phyloP scores from a whole-genome alignment of 208 protist genomes.

The Wallacemonas rigidus region DNA sequence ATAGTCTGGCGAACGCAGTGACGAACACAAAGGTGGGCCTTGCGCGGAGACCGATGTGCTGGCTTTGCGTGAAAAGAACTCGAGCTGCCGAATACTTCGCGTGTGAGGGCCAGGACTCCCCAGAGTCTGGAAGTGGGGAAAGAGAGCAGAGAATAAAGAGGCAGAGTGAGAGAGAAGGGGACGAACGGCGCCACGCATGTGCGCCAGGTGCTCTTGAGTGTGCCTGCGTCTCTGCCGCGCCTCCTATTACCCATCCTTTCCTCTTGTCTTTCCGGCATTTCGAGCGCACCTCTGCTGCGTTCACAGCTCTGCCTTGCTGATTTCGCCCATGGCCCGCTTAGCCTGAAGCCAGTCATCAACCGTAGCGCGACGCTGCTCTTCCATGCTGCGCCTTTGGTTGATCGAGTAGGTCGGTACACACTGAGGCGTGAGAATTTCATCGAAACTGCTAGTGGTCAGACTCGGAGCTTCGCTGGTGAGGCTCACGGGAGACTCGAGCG shows the following conservation, averaged over 20 bases:
- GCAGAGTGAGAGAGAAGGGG: slow-evolving; percentile 11
- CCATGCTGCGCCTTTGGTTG: slow-evolving; percentile 34
- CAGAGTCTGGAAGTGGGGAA: not conserved
- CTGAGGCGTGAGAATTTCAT: not conserved
- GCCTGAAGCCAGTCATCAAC: slow-evolving; percentile 42
- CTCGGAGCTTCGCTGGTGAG: not conserved
- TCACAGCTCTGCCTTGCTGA: slow-evolving; percentile 5
- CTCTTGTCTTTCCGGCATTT: not conserved
- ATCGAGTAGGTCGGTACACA: slow-evolving; percentile 25
- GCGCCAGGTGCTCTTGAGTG: too few species aligned
- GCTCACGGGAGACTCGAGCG: slow-evolving; percentile 8
- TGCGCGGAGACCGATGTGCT: too few species aligned
- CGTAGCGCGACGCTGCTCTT: slow-evolving; percentile 41
- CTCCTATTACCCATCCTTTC: not conserved
- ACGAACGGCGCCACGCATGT: too few species aligned
- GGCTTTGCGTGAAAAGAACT: too few species aligned
- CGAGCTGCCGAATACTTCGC: too few species aligned
- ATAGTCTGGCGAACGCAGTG: too few species aligned
- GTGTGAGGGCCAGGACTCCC: too few species aligned
- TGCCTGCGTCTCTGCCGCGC: not conserved
- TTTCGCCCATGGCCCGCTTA: slow-evolving; percentile 24
- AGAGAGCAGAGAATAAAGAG: slow-evolving; percentile 12
- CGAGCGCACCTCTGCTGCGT: not conserved
- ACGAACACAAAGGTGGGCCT: too few species aligned
- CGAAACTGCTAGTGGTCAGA: slow-evolving; percentile 12